Percentiles rank a stretch among this genome's conserved stretches.
Evolutionary conservation across 2,329 filamentous ascomycete species (phyloP).

Genomic region (Botrytis medusae): DNA sequence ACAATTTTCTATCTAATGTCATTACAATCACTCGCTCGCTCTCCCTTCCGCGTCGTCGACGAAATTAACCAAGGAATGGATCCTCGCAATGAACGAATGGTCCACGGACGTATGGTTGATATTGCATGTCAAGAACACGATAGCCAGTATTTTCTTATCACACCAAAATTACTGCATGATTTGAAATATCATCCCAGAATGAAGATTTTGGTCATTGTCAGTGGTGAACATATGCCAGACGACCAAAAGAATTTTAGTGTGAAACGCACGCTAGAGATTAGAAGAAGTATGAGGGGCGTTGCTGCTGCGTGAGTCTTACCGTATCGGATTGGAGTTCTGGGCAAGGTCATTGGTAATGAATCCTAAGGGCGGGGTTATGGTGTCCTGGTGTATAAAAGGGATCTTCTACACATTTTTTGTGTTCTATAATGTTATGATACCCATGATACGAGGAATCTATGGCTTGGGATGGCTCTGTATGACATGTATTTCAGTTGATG

Average conservation of each 20-base stretch:
- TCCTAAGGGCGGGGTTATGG: neutral
- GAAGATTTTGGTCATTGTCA: slow-evolving; percentile 91
- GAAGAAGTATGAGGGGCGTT: slow-evolving; percentile 33
- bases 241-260: slow-evolving; percentile 43
- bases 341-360: neutral
- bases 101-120: slow-evolving; percentile 96
- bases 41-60: slow-evolving; percentile 96
- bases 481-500: neutral
- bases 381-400: neutral
- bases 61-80: slow-evolving; percentile 99
- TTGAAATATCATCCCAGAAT: slow-evolving; percentile 87
- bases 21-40: slow-evolving; percentile 86
- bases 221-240: slow-evolving; percentile 70
- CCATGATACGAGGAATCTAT: neutral
- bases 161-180: slow-evolving; percentile 85
- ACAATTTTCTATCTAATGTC: slow-evolving; percentile 99
- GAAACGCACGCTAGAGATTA: slow-evolving; percentile 34
- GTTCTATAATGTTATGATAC: neutral
- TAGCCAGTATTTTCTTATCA: slow-evolving; percentile 94
- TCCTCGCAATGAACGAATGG: slow-evolving; percentile 95
- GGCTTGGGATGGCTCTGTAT: too few species aligned
- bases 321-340: neutral
- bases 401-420: neutral
- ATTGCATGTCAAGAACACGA: slow-evolving; percentile 85
- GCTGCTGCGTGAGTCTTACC: neutral